Base-by-base conservation (phyloP, 2,329 filamentous ascomycete species). In the Ilyonectria mors-panacis region DNA sequence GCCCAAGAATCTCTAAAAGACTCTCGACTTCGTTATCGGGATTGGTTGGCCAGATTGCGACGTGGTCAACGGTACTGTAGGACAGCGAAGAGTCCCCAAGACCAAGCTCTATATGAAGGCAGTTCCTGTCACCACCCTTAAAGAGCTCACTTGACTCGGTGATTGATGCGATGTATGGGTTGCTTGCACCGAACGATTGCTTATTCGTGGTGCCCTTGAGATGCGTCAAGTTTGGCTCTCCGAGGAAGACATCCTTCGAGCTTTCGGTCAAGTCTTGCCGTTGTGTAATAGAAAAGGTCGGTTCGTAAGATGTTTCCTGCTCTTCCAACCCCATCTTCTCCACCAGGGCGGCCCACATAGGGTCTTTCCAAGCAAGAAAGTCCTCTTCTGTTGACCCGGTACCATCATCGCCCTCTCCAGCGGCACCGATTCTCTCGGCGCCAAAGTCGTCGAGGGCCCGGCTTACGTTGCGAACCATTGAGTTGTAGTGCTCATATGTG, bases 371-470 rank as follows among this genome's bases (percentile, higher is more conserved):
- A 72, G 95, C 94, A 76, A 99, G 85, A 81, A 98, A 99, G 78
- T 99, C 96, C 84, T 99, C 96, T 84, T 99, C 96, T 95, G 99
- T 99, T 65, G 96, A 98, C 67, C 96, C 96, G 71, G 95, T 95
- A 71, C 96, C 96, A 80, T 99, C 96, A 76, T 99, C 96, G 77
- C 96, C 96, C 84, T 98, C 95, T 75, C 96, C 96, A 63, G 94
- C 94, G 64, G 91, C 86, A 50, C 95, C 95, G 73, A 99, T 93
- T 73, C 94, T 89, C 78, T 90, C 87, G 9, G 93, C 96, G 67
- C 96, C 96, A 21, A 97, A 87, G 77, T 93, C 95, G 77, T 90
- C 87, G 63, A 99, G 85, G 68, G 91, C 91, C 79, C 92, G 90
- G 83, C 96, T 91, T 63, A 98, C 91, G 70, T 95, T 93, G 80